Evolutionary conservation across 106 monocot species (phyloP).

Genomic region (Vanilla planifolia): DNA sequence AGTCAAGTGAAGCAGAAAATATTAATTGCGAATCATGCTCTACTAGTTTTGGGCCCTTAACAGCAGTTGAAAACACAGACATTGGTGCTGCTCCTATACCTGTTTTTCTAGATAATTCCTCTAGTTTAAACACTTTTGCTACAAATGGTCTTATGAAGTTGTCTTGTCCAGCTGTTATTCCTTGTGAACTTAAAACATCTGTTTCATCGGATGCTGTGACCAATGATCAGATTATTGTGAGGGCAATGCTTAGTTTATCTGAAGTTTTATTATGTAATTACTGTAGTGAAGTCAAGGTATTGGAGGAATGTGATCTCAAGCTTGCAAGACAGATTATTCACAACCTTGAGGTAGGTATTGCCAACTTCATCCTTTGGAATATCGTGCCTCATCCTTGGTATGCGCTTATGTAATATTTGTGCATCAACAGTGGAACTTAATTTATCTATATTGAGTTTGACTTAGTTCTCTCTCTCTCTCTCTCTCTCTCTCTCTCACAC

Average conservation of each 20-base stretch:
- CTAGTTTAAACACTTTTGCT: constrained; percentile 5
- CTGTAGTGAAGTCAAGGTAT: background rate
- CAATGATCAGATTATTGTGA: constrained; percentile 19
- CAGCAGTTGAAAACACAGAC: background rate
- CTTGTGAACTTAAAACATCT: constrained; percentile 4
- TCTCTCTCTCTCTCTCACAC: no score
- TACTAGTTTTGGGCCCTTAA: background rate
- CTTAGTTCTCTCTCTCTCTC: no score
- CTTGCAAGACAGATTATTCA: background rate
- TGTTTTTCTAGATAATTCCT: background rate
- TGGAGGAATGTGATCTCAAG: constrained; percentile 6
- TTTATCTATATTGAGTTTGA: no score
- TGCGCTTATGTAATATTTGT: no score
- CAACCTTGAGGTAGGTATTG: constrained; percentile 5
- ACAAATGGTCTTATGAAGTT: constrained; percentile 3
- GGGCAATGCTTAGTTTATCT: constrained; percentile 27
- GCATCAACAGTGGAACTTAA: no score
- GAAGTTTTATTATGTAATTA: background rate
- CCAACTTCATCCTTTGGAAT: background rate
- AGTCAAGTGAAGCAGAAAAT: constrained; percentile 6
- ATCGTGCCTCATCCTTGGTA: no score
- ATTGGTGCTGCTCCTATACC: background rate
- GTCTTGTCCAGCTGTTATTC: background rate
- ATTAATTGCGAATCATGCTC: background rate
- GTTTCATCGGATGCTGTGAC: background rate